Evolutionary conservation across 202 grass and related monocot species (phyloP), one percentile per base, ranked within the genome.

Genomic region (Zizania palustris): DNA sequence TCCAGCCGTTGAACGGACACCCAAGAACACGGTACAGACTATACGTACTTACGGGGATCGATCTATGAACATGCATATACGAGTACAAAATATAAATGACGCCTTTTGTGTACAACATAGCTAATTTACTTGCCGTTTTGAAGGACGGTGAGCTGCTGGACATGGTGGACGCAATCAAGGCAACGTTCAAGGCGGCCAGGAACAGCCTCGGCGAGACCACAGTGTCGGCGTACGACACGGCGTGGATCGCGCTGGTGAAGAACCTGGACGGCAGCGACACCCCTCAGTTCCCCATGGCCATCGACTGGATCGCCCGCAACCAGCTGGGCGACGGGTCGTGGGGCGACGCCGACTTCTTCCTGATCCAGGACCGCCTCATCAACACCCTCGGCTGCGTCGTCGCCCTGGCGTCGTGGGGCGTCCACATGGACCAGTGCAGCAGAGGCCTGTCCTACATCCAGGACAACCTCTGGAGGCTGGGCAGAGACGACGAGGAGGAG

Each of bases 391-490:
- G 49, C 1, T 51, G 49, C 49, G 49, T 51, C 49, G 49, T 51
- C 15, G 49, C 49, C 15, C 15, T 51, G 1, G 49, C 49, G 49
- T n/a, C 49, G 49, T 51, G 49, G 49, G 15, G 3, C 14, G 49
- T 51, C 49, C 49, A 51, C 49, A 6, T 7, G 15, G 49, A 51
- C 20, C 82, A 4, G 42, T n/a, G 49, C 57, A 14, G 37, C 2
- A 69, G 41, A 82, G 86, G 86, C 87, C 10, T 13, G 3, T 5
- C 21, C 57, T 73, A 51, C 49, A 75, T 93, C 11, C n/a, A 53
- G 5, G 73, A 85, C 45, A 93, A 87, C 51, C 78, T 89, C 48
- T 73, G 77, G 77, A 87, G 90, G 20, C 13, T 89, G 43, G 58
- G 63, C 3, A 73, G 85, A 14, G 81, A 89, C 37, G 64, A 75